Evolutionary conservation across 139 green algal species (phyloP), one percentile per base, ranked within the genome.

Genomic region (Ulvella scutata): DNA sequence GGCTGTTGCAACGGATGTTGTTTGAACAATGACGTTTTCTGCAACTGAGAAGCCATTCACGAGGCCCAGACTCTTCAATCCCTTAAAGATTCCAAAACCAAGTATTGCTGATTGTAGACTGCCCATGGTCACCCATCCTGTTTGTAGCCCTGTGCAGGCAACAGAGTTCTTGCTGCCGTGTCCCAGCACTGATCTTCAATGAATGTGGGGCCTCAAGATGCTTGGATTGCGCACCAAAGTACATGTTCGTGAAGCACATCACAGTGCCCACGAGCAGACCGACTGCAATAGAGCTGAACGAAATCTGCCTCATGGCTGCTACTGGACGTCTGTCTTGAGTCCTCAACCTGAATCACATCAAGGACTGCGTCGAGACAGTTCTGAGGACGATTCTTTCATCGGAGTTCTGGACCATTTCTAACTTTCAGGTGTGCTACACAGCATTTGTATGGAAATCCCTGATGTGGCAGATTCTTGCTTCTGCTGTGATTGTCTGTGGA

Each of bases 21-120:
- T 89, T 44, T 89, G 85, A 33, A 87, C 43, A 33, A 89, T 87
- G 10, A 88, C 85, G n/a, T 88, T 88, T 43, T 89, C 85, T 10
- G 62, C 82, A 4, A 85, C 73, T 26, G 43, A 82, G 40, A 88
- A 84, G 31, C 62, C 72, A n/a, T 38, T 62, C 40, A 76, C 79
- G 37, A 75, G 59, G 33, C 76, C 44, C 17, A 44, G 76, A 23
- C 44, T 62, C 21, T 82, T 74, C 59, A 87, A 72, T 13, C 76
- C 67, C 28, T 77, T 73, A 43, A 89, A 89, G 13, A 82, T 29
- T 3, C 85, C 85, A 77, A 84, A 87, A 39, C 85, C 85, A 26
- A 89, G 62, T 0, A 89, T 80, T 0, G 85, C 85, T 36, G 79
- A 86, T 75, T 89, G 84, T 33, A 87, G 40, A 34, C 62, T 82